These are phyloP conservation scores for Chlorella variabilis DNA, from an alignment of 163 green algal species.

Conservation along the genomic window DNA sequence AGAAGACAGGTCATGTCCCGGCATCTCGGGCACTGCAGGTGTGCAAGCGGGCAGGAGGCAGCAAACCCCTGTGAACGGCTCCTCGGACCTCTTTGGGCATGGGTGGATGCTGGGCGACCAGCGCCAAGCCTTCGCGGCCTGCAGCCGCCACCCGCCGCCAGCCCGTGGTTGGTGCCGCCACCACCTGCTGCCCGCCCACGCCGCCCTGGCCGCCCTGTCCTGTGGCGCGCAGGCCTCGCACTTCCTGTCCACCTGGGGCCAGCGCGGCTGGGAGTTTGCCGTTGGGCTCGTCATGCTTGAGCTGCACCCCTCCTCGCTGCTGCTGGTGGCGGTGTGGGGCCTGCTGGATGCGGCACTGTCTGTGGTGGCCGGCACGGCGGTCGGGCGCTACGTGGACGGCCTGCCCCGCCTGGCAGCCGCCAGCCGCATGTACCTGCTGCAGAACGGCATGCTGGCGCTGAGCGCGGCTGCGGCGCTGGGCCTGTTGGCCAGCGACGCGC, in stretches of 20 bases:
- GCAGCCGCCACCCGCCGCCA: too few relatives aligned
- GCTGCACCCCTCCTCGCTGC: constrained; percentile 67
- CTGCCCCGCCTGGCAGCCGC: constrained; percentile 50
- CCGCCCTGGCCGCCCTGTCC: too few relatives aligned
- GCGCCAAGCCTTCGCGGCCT: too few relatives aligned
- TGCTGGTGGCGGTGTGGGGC: constrained; percentile 73
- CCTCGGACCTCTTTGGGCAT: too few relatives aligned
- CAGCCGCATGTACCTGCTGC: constrained; percentile 67
- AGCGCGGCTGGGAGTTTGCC: constrained; percentile 70
- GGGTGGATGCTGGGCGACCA: too few relatives aligned
- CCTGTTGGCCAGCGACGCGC: constrained; percentile 41
- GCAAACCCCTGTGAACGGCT: too few relatives aligned
- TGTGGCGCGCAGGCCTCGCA: constrained; percentile 52
- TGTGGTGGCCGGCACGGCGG: constrained; percentile 47
- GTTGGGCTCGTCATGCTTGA: constrained; percentile 78
- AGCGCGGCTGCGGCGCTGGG: constrained; percentile 60
- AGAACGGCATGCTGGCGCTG: constrained; percentile 69
- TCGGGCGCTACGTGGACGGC: constrained; percentile 70
- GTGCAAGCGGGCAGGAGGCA: too few relatives aligned
- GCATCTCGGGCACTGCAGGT: too few relatives aligned
- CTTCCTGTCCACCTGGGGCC: constrained; percentile 55
- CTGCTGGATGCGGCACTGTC: constrained; percentile 65
- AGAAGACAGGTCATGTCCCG: too few relatives aligned
- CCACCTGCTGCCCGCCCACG: too few relatives aligned
- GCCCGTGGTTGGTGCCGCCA: too few relatives aligned